Conservation (phyloP, 2,329 filamentous ascomycete genomes). For the Cladosporium sp. region DNA sequence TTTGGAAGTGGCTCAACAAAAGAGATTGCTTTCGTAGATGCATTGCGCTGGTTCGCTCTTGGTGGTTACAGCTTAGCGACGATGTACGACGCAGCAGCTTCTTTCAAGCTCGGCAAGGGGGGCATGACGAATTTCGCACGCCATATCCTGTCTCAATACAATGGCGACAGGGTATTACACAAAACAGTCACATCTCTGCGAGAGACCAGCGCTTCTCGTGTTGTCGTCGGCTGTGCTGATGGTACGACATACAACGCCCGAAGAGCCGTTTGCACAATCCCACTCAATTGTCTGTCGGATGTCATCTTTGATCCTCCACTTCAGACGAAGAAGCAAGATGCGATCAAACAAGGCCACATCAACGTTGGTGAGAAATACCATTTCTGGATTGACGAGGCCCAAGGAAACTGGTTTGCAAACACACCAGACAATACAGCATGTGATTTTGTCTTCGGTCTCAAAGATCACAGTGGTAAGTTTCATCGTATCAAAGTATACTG, state of each 20-base stretch:
- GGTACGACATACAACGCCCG: conserved; percentile 1
- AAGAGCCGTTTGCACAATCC: conserved; percentile 21
- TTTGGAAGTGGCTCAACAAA: conserved; percentile 13
- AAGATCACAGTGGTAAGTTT: conserved; percentile 13
- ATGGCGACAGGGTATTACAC: neutral
- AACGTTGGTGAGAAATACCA: conserved; percentile 31
- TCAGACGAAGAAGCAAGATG: conserved; percentile 21
- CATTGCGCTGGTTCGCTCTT: conserved; percentile 30
- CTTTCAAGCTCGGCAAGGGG: conserved; percentile 28
- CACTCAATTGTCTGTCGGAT: conserved; percentile 18
- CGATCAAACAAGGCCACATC: conserved; percentile 25
- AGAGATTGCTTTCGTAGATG: conserved; percentile 25
- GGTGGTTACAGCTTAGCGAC: conserved; percentile 23
- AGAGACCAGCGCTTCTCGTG: neutral
- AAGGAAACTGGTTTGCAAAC: conserved; percentile 4
- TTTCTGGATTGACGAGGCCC: neutral
- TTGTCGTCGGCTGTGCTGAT: neutral
- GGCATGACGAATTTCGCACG: conserved; percentile 5
- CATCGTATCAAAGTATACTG: neutral
- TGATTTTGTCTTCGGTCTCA: conserved; percentile 9
- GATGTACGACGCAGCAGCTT: conserved; percentile 21
- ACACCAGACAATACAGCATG: neutral
- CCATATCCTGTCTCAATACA: neutral
- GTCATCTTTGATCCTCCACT: conserved; percentile 29
- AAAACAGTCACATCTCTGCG: neutral